These are phyloP conservation scores for Penicillium sp. DNA, from an alignment of 2,329 filamentous ascomycete genomes.

Conservation along the genomic window DNA sequence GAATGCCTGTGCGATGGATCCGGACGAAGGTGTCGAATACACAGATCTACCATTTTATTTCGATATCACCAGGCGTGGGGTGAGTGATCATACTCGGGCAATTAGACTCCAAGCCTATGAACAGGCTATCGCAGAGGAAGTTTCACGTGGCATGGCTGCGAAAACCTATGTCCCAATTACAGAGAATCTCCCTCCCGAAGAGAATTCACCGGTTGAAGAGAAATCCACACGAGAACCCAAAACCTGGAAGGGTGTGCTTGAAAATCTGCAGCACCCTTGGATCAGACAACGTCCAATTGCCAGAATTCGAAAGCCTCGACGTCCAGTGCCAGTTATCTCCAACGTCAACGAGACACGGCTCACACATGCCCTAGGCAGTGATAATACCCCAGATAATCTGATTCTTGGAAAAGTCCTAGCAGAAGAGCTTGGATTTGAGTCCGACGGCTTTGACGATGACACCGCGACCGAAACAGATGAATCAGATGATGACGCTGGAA, in stretches of 20 bases:
- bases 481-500: not conserved
- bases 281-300: not conserved
- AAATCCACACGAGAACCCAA: slow-evolving; percentile 1
- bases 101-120: not conserved
- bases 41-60: slow-evolving; percentile 13
- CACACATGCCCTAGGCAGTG: not conserved
- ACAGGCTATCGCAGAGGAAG: not conserved
- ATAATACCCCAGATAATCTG: not conserved
- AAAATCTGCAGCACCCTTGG: not conserved
- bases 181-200: not conserved
- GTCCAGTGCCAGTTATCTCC: not conserved
- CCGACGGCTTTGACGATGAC: not conserved
- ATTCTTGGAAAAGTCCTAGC: not conserved
- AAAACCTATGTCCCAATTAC: not conserved
- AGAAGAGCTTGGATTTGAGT: slow-evolving; percentile 1
- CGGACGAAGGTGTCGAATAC: slow-evolving; percentile 17
- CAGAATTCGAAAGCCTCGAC: not conserved
- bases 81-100: slow-evolving; percentile 1
- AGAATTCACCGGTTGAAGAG: not conserved
- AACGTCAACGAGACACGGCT: not conserved
- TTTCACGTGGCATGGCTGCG: not conserved
- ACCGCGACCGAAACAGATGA: not conserved
- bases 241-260: not conserved
- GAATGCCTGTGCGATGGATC: slow-evolving; percentile 15
- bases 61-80: not conserved